phyloP scores from a whole-genome alignment of 192 early-diverging fungal genomes.

The Podochytrium sp. region DNA sequence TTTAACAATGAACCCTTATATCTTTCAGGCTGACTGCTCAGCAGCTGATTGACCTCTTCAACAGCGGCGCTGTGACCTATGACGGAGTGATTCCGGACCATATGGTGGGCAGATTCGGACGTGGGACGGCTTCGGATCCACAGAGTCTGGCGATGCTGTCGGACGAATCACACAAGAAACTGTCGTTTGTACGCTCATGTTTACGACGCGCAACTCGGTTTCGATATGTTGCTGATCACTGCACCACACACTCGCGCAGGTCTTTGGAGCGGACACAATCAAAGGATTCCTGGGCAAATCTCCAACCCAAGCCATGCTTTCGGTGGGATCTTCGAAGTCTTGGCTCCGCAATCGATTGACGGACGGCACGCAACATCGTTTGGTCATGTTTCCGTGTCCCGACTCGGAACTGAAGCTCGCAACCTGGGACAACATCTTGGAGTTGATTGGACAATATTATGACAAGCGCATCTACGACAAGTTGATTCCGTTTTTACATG shows the following conservation, averaged over 20 bases:
- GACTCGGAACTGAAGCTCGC: background rate
- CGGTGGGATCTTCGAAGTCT: background rate
- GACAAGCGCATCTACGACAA: background rate
- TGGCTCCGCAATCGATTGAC: background rate
- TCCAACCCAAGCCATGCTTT: background rate
- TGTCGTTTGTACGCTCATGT: too few species aligned
- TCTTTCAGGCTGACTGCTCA: too few species aligned
- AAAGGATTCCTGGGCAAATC: background rate
- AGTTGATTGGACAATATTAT: background rate
- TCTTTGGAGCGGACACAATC: conserved; percentile 3
- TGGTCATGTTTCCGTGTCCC: background rate
- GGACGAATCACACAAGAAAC: too few species aligned
- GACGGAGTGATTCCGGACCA: too few species aligned
- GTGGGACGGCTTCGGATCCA: too few species aligned
- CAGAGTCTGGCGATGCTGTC: too few species aligned
- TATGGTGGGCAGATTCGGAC: too few species aligned
- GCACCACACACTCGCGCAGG: background rate
- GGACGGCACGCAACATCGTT: background rate
- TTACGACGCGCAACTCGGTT: too few species aligned
- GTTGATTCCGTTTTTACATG: background rate
- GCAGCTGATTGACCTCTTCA: too few species aligned
- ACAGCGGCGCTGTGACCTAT: too few species aligned
- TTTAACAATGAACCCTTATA: too few species aligned
- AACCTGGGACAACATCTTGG: conserved; percentile 7
- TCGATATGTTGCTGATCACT: too few species aligned